phyloP scores from a whole-genome alignment of 371 early-diverging fungal species.

The Mucor velutinosus region DNA sequence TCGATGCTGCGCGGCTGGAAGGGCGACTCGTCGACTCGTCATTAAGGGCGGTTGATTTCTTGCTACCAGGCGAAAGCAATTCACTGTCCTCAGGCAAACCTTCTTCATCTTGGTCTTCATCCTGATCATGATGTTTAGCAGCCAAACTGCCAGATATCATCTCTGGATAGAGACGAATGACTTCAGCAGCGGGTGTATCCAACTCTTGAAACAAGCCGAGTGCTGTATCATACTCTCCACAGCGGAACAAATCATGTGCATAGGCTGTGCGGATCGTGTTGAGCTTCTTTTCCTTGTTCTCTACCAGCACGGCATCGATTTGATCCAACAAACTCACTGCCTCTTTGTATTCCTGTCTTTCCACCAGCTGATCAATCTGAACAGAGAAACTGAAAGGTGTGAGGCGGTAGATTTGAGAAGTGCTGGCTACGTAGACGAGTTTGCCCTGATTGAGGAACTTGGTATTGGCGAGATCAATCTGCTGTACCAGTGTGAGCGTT shows the following conservation, averaged over 20 bases:
- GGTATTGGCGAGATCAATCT: slow-evolving; percentile 65
- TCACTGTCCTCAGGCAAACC: background rate
- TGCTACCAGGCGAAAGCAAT: background rate
- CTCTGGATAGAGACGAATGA: slow-evolving; percentile 82
- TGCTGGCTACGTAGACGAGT: slow-evolving; percentile 80
- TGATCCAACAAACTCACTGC: slow-evolving; percentile 87
- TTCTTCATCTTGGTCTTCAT: slow-evolving; percentile 23
- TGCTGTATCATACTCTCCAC: slow-evolving; percentile 79
- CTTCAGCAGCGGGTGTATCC: slow-evolving; percentile 81
- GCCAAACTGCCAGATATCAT: slow-evolving; percentile 57
- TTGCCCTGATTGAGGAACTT: slow-evolving; percentile 69
- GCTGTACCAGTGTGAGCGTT: slow-evolving; percentile 82
- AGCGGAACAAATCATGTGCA: slow-evolving; percentile 82
- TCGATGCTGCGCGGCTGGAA: slow-evolving; percentile 36
- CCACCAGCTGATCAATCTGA: slow-evolving; percentile 84
- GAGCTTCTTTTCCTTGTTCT: slow-evolving; percentile 72
- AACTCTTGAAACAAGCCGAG: slow-evolving; percentile 78
- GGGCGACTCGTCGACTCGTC: slow-evolving; percentile 17
- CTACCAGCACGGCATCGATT: slow-evolving; percentile 81
- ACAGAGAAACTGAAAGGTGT: slow-evolving; percentile 86
- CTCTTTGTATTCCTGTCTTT: slow-evolving; percentile 76
- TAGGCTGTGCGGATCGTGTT: slow-evolving; percentile 77
- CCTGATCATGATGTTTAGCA: background rate
- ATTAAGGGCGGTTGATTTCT: background rate
- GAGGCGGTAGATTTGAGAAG: slow-evolving; percentile 81